Conservation (phyloP, 352 stramenopile genomes). For the Globisporangium paroecandrum region DNA sequence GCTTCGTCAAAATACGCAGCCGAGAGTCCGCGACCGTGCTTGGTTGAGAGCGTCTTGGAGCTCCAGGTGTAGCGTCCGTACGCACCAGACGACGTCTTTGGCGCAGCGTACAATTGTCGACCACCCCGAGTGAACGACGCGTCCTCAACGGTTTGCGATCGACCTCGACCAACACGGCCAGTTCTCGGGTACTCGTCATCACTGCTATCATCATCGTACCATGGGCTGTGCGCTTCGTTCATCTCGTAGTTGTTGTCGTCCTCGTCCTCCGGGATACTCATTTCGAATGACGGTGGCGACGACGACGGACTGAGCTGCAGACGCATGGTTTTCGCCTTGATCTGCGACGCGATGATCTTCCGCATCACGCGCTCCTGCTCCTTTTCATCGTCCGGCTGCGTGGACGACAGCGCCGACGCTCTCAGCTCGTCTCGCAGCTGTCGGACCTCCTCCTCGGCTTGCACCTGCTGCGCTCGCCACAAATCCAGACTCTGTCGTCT, state of each 20-base stretch:
- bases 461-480: constrained; percentile 41
- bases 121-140: constrained; percentile 20
- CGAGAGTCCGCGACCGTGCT: constrained; percentile 7
- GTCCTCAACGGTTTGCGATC: constrained; percentile 22
- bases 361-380: constrained; percentile 72
- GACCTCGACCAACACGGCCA: constrained; percentile 15
- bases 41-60: constrained; percentile 6
- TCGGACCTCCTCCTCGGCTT: constrained; percentile 36
- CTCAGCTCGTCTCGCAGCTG: constrained; percentile 57
- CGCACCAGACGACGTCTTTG: constrained; percentile 6
- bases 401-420: constrained; percentile 30
- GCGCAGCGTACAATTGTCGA: constrained; percentile 18
- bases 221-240: constrained; percentile 16
- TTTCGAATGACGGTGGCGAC: constrained; percentile 24
- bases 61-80: constrained; percentile 16
- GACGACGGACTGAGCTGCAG: constrained; percentile 40
- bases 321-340: constrained; percentile 53
- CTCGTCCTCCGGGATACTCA: constrained; percentile 22
- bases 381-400: constrained; percentile 22
- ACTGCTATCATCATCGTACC: constrained; percentile 25
- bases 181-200: background rate
- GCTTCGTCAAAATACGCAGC: constrained; percentile 17
- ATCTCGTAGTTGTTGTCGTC: constrained; percentile 26
- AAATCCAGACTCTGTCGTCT: constrained; percentile 50
- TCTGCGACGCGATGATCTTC: constrained; percentile 59